phyloP scores from a whole-genome alignment of 2,329 filamentous ascomycete species.

The Geosmithia flava region DNA sequence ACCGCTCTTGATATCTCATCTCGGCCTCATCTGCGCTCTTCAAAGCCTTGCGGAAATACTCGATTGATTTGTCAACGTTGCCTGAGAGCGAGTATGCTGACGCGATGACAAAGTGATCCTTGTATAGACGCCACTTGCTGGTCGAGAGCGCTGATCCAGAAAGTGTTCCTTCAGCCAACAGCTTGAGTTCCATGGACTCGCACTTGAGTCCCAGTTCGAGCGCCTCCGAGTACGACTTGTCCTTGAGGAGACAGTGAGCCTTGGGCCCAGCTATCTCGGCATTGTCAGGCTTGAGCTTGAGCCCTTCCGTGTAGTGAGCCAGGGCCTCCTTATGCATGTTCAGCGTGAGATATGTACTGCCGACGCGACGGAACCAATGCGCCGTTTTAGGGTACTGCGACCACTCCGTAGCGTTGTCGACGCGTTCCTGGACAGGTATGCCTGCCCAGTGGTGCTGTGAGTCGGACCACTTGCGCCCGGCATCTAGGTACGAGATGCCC shows the following conservation, averaged over 20 bases:
- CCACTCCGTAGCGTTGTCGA: constrained; percentile 22
- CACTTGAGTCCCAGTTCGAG: constrained; percentile 22
- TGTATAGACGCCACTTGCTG: constrained; percentile 26
- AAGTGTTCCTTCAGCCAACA: constrained; percentile 11
- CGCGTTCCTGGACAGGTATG: constrained; percentile 18
- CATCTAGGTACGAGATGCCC: constrained; percentile 23
- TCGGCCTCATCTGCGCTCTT: constrained; percentile 11
- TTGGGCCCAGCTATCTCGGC: constrained; percentile 26
- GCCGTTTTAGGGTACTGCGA: constrained; percentile 19
- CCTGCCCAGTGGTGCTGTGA: constrained; percentile 22
- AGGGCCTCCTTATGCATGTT: constrained; percentile 20
- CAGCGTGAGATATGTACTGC: constrained; percentile 25
- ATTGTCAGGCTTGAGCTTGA: constrained; percentile 22
- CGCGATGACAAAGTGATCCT: constrained; percentile 24
- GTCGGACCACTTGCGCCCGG: constrained; percentile 22
- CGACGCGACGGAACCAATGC: constrained; percentile 24
- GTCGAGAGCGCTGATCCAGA: constrained; percentile 11
- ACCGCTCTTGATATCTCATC: constrained; percentile 16
- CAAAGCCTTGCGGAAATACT: constrained; percentile 24
- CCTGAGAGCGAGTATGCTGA: constrained; percentile 19
- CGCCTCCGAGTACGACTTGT: constrained; percentile 21
- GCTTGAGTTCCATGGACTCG: constrained; percentile 19
- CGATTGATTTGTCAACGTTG: constrained; percentile 17
- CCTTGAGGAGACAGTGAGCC: constrained; percentile 23
- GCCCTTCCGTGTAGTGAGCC: constrained; percentile 20